Percentiles rank a stretch among this genome's conserved stretches.
Conservation (phyloP, 1,284 basidiomycete species). For the Cryptococcus depauperatus region DNA sequence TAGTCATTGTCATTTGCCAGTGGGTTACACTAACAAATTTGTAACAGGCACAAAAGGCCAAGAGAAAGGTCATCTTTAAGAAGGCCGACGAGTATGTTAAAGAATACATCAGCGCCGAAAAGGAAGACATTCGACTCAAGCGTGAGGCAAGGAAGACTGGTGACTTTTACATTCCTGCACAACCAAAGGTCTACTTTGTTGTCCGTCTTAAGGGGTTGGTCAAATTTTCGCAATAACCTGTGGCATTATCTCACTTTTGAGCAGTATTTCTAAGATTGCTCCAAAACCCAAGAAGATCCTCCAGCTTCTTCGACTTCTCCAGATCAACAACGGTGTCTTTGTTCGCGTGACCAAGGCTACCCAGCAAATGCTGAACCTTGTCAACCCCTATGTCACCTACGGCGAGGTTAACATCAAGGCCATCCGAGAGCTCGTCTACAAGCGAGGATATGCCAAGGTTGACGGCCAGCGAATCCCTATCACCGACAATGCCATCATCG, state of each 20-base stretch:
- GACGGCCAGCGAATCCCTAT: constrained; percentile 96
- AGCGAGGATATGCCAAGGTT: constrained; percentile 98
- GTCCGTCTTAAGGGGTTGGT: constrained; percentile 88
- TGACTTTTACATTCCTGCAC: constrained; percentile 94
- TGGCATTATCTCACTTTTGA: not conserved
- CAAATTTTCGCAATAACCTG: no score
- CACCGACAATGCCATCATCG: constrained; percentile 87
- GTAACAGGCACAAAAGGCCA: constrained; percentile 70
- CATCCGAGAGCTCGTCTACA: constrained; percentile 96
- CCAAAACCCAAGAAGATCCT: constrained; percentile 99
- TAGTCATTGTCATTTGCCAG: constrained; percentile 2
- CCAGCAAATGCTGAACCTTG: constrained; percentile 93
- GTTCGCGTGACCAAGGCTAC: constrained; percentile 96
- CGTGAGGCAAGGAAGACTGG: constrained; percentile 84
- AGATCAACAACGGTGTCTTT: constrained; percentile 99
- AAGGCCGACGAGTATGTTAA: constrained; percentile 97
- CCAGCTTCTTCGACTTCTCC: constrained; percentile 94
- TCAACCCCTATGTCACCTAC: constrained; percentile 96
- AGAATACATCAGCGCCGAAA: constrained; percentile 88
- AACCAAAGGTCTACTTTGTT: constrained; percentile 97
- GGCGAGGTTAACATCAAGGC: constrained; percentile 90
- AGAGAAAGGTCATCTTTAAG: constrained; percentile 99
- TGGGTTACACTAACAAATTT: constrained; percentile 6
- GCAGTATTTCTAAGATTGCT: constrained; percentile 97
- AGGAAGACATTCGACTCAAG: constrained; percentile 93